A percentile compares a stretch with the other conserved stretches of the same genome.
Conservation (phyloP, 257 asterid genomes). For the Vinca minor region DNA sequence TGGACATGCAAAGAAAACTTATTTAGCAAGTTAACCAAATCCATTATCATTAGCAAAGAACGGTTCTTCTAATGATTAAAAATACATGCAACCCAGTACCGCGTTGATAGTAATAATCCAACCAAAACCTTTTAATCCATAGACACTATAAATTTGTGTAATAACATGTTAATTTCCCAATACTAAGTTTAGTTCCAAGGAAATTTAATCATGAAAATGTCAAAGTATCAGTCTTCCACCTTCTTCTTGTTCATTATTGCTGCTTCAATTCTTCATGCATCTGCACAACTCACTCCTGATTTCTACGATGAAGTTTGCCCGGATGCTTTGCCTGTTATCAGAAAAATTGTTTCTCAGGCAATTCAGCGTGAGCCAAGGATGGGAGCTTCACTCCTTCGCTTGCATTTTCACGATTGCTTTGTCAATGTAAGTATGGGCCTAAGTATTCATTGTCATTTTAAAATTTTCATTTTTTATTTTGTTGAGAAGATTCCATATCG, state of each 20-base stretch:
- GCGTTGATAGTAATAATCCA: neutral
- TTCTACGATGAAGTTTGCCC: constrained; percentile 43
- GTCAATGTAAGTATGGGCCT: constrained; percentile 43
- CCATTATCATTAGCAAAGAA: neutral
- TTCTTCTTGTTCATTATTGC: neutral
- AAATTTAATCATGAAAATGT: neutral
- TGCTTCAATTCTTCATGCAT: neutral
- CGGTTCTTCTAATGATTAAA: neutral
- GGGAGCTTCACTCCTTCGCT: constrained; percentile 54
- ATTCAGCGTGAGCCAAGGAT: constrained; percentile 35
- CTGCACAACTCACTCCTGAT: constrained; percentile 22
- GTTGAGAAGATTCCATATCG: too few species aligned
- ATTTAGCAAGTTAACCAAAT: neutral
- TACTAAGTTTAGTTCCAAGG: neutral
- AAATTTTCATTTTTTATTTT: too few species aligned
- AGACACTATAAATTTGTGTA: neutral
- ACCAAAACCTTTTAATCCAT: neutral
- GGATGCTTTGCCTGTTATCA: constrained; percentile 18
- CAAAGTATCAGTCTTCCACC: neutral
- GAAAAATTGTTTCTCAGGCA: constrained; percentile 26
- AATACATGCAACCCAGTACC: neutral
- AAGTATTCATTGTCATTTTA: too few species aligned
- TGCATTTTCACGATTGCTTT: constrained; percentile 53
- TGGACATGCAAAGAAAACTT: neutral
- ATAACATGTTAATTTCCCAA: neutral